phyloP scores from a whole-genome alignment of 2,329 filamentous ascomycete species.

The Colletotrichum truncatum region DNA sequence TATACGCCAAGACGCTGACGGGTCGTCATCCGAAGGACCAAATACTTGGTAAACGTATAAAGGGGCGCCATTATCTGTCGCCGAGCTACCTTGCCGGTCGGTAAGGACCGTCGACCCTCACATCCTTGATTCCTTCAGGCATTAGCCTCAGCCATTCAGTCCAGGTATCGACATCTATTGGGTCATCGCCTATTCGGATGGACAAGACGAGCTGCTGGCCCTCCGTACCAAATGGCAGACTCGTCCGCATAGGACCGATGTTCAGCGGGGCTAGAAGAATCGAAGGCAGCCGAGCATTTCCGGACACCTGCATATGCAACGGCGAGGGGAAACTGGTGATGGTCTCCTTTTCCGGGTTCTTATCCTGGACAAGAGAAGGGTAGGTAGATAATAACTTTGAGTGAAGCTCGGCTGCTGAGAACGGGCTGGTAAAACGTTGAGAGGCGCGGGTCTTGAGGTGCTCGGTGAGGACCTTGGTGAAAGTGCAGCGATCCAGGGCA shows the following conservation, averaged over 20 bases:
- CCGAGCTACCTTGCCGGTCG: constrained; percentile 44
- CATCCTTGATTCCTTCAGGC: constrained; percentile 64
- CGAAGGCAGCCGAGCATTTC: constrained; percentile 62
- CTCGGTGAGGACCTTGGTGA: constrained; percentile 60
- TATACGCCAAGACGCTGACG: no score
- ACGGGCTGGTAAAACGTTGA: constrained; percentile 50
- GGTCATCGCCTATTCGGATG: constrained; percentile 60
- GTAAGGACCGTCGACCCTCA: constrained; percentile 63
- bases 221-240: constrained; percentile 52
- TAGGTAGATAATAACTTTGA: constrained; percentile 62
- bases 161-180: constrained; percentile 62
- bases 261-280: constrained; percentile 64
- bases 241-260: constrained; percentile 46
- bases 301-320: constrained; percentile 64
- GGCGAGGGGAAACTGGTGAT: constrained; percentile 62
- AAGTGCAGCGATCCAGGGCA: constrained; percentile 58
- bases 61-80: neutral
- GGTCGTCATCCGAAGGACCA: neutral
- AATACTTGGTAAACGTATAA: constrained; percentile 21
- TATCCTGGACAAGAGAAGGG: constrained; percentile 60
- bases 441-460: constrained; percentile 57
- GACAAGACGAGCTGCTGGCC: constrained; percentile 59
- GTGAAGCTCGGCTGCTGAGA: constrained; percentile 64
- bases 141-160: constrained; percentile 67
- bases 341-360: constrained; percentile 55